Base-by-base conservation (phyloP, 768 basidiomycete species). In the Rhizopogon salebrosus region DNA sequence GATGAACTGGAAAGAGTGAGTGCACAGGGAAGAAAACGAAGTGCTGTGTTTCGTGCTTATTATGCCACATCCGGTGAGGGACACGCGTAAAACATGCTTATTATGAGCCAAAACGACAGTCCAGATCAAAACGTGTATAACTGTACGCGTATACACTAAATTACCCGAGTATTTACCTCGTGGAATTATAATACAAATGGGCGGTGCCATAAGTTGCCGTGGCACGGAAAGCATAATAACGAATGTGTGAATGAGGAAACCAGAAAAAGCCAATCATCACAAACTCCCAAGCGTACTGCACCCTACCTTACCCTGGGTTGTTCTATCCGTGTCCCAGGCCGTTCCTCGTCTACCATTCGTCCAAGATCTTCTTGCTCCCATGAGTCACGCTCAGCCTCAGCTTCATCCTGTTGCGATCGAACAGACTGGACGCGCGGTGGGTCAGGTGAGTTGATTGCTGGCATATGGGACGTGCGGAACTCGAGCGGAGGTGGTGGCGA, bases 351-450 rank as follows among this genome's bases (percentile, higher is more conserved):
- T 0, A 70, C 72, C 1, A 72, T 72, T 49, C 70, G 68, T 35
- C 75, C 72, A 13, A 72, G 79, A 42, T 82, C 79, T 40, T 74
- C 74, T 24, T 80, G 75, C 18, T 73, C 73, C 83, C 77, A 58
- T 34, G 37, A 31, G 38, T 64, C 60, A 52, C 60, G 53, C 34
- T 60, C 58, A 5, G 59, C 48, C 34, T 60, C 58, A 5, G 59
- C 48, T n/a, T 39, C 53, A 24, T 55, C 5, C 7, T 16, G 14
- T 14, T 46, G 20, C 20, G 31, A 46, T 46, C 31, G 36, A 37
- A 37, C 36, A 37, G 55, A 39, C 49, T n/a, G 16, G 22, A 54
- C 39, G 13, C 36, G 57, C 16, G 54, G 35, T 29, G 61, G 23
- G 57, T 59, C 62, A 3, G 70, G 66, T 1, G 69, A 68, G 51